Conservation (phyloP, 2,329 filamentous ascomycete genomes). For the Colletotrichum sp. region DNA sequence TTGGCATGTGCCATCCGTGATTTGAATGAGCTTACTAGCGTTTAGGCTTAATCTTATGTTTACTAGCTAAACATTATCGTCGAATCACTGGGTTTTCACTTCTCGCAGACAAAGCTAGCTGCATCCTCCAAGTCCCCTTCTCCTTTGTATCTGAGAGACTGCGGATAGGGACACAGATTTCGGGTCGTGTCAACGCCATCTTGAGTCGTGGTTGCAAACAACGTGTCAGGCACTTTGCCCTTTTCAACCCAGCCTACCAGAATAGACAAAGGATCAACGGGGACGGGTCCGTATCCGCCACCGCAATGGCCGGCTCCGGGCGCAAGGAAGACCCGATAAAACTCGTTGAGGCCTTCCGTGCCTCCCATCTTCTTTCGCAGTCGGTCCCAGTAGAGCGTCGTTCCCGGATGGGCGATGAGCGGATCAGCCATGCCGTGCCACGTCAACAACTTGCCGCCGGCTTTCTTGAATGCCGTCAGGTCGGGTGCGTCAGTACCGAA, state of each 20-base stretch:
- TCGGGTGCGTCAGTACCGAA: conserved; percentile 32
- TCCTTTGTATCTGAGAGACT: background rate
- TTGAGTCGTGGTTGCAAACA: background rate
- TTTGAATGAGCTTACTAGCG: background rate
- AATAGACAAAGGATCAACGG: background rate
- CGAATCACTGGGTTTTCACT: background rate
- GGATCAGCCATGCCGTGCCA: conserved; percentile 46
- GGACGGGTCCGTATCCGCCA: background rate
- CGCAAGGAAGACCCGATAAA: conserved; percentile 55
- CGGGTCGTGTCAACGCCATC: background rate
- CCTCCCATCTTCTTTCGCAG: background rate
- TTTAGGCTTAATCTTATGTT: background rate
- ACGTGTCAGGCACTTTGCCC: background rate
- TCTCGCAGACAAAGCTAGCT: background rate
- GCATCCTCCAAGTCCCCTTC: background rate
- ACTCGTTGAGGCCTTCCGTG: conserved; percentile 30
- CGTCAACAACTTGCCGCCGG: conserved; percentile 45
- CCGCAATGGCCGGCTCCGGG: conserved; percentile 57
- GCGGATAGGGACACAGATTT: background rate
- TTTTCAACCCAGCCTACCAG: background rate
- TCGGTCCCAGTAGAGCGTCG: conserved; percentile 30
- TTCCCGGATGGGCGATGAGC: conserved; percentile 34
- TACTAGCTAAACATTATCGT: background rate
- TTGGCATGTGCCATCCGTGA: background rate
- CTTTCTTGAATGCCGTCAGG: conserved; percentile 30